Conservation (phyloP, 23 red algal species). For the Gracilaria caudata region DNA sequence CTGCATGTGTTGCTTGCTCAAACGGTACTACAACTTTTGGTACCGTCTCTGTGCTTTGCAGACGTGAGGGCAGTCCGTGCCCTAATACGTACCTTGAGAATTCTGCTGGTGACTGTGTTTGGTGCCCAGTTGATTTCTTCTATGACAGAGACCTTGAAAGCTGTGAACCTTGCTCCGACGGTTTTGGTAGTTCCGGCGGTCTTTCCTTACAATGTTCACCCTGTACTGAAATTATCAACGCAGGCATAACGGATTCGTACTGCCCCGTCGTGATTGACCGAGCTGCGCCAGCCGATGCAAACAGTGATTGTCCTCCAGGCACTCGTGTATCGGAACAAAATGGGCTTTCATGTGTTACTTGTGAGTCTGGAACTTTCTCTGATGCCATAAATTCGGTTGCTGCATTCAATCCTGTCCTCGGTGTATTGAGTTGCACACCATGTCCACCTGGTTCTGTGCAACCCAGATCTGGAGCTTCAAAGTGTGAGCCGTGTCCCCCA, state of each 20-base stretch:
- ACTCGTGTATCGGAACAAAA: not conserved
- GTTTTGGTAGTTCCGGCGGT: slow-evolving; percentile 13
- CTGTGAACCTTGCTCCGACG: not conserved
- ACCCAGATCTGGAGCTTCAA: slow-evolving; percentile 1
- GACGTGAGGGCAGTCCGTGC: slow-evolving; percentile 18
- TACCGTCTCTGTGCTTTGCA: not conserved
- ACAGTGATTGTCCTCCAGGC: slow-evolving; percentile 7
- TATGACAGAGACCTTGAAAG: not conserved
- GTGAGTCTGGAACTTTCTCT: not conserved
- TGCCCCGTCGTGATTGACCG: not conserved
- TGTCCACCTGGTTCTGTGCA: slow-evolving; percentile 17
- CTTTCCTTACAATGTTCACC: slow-evolving; percentile 18
- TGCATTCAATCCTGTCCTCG: not conserved
- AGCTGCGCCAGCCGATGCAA: not conserved
- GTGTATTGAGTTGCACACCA: not conserved
- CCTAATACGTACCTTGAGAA: slow-evolving; percentile 10
- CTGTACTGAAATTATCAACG: not conserved
- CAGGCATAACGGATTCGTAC: not conserved
- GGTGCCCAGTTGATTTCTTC: slow-evolving; percentile 5
- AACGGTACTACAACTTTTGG: slow-evolving; percentile 17
- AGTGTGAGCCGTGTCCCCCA: not conserved
- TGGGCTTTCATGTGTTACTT: not conserved
- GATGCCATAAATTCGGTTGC: not conserved
- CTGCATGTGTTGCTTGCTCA: not conserved
- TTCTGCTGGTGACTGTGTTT: slow-evolving; percentile 12